Base-by-base conservation (phyloP, 2,329 filamentous ascomycete genomes). In the Chaetomium sp. region DNA sequence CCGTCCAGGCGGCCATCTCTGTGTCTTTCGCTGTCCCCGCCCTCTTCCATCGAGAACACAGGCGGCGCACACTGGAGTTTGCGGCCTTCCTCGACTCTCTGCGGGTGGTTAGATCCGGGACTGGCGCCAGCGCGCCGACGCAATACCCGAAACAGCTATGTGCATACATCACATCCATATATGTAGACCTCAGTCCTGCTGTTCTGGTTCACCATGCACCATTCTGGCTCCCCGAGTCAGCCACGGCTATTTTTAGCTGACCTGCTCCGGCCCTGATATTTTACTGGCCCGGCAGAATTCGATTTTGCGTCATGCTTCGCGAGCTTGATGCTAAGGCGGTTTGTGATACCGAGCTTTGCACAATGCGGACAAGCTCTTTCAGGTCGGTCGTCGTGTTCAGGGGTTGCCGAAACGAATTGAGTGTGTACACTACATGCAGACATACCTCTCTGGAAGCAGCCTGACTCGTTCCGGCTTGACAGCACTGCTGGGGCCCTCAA, bases 201-300 rank as follows among this genome's bases (percentile, higher is more conserved):
- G 47, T 47, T 56, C 60, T 60, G 49, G 33, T 51, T 54, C 47
- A 7, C 23, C 19, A 19, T 16, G 25, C 13, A 47, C 38, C 35
- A 6, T n/a, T 42, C 38, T 4, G 6, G 38, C 9, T 29, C 33
- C 33, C 38, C 38, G n/a, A 55, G 59, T 42, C 54, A 42, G 47
- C 50, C 23, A 45, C n/a, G 38, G 47, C 63, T 68, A 69, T 68
- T 68, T 69, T 67, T 67, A 54, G 57, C 33, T 10, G 57, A 62
- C 35, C 33, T 21, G 47, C 38, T 31, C 4, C 23, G 25, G 35
- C 16, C n/a, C 9, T 21, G 13, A 38, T 45, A 45, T 64, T 65
- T 71, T 69, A 55, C 67, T 67, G 65, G 27, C n/a, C 63, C 65
- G 68, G 69, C 61, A 68, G 67, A 69, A 71, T 70, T 47, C 58